Base-by-base conservation (phyloP, 2,329 filamentous ascomycete genomes). In the Fusarium zealandicum region DNA sequence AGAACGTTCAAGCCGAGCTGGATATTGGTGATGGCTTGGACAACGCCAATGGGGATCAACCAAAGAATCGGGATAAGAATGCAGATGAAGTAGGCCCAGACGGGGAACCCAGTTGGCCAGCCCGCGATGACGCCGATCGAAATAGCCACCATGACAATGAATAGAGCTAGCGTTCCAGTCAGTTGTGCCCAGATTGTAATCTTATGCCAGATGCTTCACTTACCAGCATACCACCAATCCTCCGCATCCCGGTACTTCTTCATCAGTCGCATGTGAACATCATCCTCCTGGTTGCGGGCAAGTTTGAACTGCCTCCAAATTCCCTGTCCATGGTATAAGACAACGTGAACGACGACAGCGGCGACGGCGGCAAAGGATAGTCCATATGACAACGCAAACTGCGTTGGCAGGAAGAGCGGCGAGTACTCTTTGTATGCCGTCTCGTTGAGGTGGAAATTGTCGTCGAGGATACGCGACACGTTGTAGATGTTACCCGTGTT, bases 1-100 rank as follows among this genome's bases (percentile, higher is more conserved):
- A 90, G 73, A 14, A 91, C 86, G 62, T 90, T 90, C 17, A 90
- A 77, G 5, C 86, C 86, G 4, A 90, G 76, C 68, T 86, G 82
- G 44, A 82, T 81, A 69, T 86, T 85, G 35, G 83, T 84, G 50
- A 85, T 81, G 49, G 81, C 84, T 66, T 86, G 82, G 39, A 87
- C 78, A 59, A 87, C 80, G 43, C 84, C 84, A 47, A 85, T 82
- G 9, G 84, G 84, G 18, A 87, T 78, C 44, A 83, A 77, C 81
- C 83, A 86, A 28, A 86, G 65, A 30, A 85, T 69, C 3, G 83
- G 82, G 20, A 87, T 78, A 27, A 83, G 61, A 32, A 86, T 78
- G 69, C 83, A 85, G 48, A 86, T 73, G 42, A 85, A 65, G 47
- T 79, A 84, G 1, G 80, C 82, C 82, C 82, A 85, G 42, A 78